These are phyloP conservation scores for Hygrophorus pudorinus DNA, from an alignment of 768 basidiomycete genomes.

Conservation along the genomic window DNA sequence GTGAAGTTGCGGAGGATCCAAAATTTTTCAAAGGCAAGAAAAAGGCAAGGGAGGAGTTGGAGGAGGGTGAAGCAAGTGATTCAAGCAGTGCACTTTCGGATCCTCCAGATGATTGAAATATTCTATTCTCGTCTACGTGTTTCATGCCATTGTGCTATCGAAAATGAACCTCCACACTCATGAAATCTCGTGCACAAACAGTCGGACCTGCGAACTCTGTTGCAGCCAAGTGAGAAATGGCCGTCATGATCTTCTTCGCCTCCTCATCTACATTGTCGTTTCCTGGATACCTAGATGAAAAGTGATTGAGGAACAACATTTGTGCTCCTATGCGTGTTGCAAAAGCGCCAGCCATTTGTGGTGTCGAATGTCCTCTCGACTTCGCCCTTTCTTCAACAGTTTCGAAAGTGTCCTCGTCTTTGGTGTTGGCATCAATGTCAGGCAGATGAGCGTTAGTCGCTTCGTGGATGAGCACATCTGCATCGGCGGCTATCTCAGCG, in stretches of 20 bases:
- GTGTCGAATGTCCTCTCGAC: conserved; percentile 83
- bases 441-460: conserved; percentile 83
- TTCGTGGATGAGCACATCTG: conserved; percentile 78
- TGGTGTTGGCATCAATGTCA: conserved; percentile 48
- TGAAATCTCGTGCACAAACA: conserved; percentile 63
- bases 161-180: conserved; percentile 52
- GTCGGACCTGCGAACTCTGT: conserved; percentile 46
- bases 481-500: conserved; percentile 44
- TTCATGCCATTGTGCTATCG: conserved; percentile 14
- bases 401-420: conserved; percentile 49
- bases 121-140: not conserved
- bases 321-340: conserved; percentile 55
- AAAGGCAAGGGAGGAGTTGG: conserved; percentile 60
- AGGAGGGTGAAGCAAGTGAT: conserved; percentile 83
- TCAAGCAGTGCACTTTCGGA: conserved; percentile 71
- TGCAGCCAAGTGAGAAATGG: conserved; percentile 49
- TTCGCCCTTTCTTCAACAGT: conserved; percentile 53
- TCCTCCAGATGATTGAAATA: conserved; percentile 46
- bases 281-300: conserved; percentile 72
- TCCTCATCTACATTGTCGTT: conserved; percentile 42
- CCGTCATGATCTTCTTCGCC: conserved; percentile 48
- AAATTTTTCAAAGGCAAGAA: conserved; percentile 41
- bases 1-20: conserved; percentile 73
- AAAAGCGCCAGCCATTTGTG: conserved; percentile 82
- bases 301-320: conserved; percentile 71